Base-by-base conservation (phyloP, 257 asterid genomes). In the Nicotiana noctiflora region DNA sequence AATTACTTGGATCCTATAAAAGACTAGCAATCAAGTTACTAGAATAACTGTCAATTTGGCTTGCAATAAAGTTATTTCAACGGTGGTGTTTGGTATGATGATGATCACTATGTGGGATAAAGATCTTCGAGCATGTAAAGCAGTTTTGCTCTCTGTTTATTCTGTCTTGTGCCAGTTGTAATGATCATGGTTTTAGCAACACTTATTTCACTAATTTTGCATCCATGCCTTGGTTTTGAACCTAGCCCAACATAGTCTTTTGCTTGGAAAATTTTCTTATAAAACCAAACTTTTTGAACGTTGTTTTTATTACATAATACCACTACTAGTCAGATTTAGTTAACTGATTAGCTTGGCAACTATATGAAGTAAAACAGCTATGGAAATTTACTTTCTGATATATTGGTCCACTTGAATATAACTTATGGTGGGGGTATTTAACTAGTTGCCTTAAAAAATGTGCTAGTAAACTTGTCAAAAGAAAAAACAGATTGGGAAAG, bases 161-260 rank as follows among this genome's bases (percentile, higher is more conserved):
- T 67, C 51, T 10, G 29, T 67, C 9, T 18, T 67, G 31, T 67
- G 31, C 11, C 25, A 32, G 8, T 67, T 67, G 31, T 34, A n/a
- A 67, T n/a, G 46, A 3, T 66, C 55, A 67, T 67, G 76, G 76
- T 67, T 67, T 67, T 67, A 67, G 76, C 76, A n/a, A 67, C 25
- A 34, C 31, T 10, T 17, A 5, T 34, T 5, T 2, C 55, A 34
- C 76, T 67, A 31, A 15, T 37, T 67, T 67, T 34, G 76, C 31
- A 10, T 67, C 53, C 18, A 2, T 67, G 29, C 53, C 76, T 67
- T 67, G 55, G 1, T 19, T 68, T n/a, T 68, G 76, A 68, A 40
- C 56, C 32, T 40, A 37, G 56, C 44, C 76, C 56, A 40, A 5
- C 32, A 11, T 11, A 37, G 56, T 68, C 77, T 44, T 44, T 70